Evolutionary conservation across 345 rosid genomes (phyloP), one percentile per base, ranked within the genome.

Genomic region (Triadica sebifera): DNA sequence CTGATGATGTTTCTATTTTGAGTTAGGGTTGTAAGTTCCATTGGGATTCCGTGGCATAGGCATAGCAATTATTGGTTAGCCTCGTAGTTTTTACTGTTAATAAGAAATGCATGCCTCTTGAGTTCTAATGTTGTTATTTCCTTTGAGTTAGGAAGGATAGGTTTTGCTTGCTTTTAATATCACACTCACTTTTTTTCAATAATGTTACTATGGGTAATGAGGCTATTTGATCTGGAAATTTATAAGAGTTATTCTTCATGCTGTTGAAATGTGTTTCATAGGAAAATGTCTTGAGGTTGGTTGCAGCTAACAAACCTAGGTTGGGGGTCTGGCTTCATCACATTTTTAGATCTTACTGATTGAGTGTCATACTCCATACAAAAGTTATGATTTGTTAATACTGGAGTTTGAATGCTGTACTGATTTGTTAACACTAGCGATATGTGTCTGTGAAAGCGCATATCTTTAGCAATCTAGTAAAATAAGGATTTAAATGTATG

Each of bases 91-190:
- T 78, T 70, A 38, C 73, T 64, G 53, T n/a, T 80, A 87, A 89
- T 83, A 85, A 87, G 79, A 80, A 81, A 78, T 82, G 84, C 84
- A 67, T 80, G 82, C 88, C 79, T 76, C 67, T 79, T 72, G 34
- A 68, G 43, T 24, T 25, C 53, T 49, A 12, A 50, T 64, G 61
- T n/a, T 59, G 12, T 52, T 41, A 10, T 8, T 61, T n/a, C 43
- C 43, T 53, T 29, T 37, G 29, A 16, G 43, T 12, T 25, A 52
- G 74, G 34, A 25, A 61, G 10, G 74, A 61, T 64, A 11, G 13
- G 1, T 4, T 64, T 29, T n/a, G 15, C 15, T 25, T 29, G 37
- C 22, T 50, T 11, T 57, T 57, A 9, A 20, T 57, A 20, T 16
- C 61, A 6, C 5, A 43, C 56, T 52, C 56, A 3, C 3, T 58